Conservation (phyloP, 2,329 filamentous ascomycete species). For the Plectosphaerella sp. region DNA sequence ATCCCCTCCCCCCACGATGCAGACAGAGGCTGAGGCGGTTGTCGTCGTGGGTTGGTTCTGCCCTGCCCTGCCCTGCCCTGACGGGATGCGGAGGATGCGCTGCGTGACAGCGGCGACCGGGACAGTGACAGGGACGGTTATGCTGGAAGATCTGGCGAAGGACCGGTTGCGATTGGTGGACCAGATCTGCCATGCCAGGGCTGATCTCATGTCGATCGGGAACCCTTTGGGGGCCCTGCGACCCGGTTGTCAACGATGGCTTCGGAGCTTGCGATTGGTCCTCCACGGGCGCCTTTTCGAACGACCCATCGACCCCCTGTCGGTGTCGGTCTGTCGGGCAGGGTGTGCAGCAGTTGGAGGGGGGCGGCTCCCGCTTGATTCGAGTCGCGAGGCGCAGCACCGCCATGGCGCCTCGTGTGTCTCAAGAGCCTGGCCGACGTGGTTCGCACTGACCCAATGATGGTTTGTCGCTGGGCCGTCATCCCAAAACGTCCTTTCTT, state of each 20-base stretch:
- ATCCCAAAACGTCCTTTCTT: no score
- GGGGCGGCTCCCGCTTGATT: neutral
- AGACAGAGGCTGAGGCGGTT: neutral
- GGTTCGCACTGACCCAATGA: no score
- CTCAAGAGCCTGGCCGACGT: no score
- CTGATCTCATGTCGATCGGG: conserved; percentile 15
- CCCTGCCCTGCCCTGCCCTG: no score
- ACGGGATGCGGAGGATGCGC: neutral
- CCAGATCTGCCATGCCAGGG: conserved; percentile 12
- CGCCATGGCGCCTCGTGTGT: neutral
- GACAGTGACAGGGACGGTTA: neutral
- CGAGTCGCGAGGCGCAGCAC: neutral
- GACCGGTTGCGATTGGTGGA: conserved; percentile 16
- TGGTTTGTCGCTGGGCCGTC: no score
- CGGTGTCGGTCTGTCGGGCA: no score
- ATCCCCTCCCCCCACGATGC: neutral
- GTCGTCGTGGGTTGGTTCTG: neutral
- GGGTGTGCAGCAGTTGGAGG: neutral
- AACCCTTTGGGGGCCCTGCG: conserved; percentile 3
- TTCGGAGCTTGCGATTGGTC: conserved; percentile 2
- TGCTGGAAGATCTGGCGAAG: conserved; percentile 9
- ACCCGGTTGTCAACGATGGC: neutral
- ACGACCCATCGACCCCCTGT: no score
- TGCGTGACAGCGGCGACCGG: neutral
- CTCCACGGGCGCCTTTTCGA: neutral